These are phyloP conservation scores for Xerocomus nothofagi DNA, from an alignment of 1,284 basidiomycete genomes.

Conservation along the genomic window DNA sequence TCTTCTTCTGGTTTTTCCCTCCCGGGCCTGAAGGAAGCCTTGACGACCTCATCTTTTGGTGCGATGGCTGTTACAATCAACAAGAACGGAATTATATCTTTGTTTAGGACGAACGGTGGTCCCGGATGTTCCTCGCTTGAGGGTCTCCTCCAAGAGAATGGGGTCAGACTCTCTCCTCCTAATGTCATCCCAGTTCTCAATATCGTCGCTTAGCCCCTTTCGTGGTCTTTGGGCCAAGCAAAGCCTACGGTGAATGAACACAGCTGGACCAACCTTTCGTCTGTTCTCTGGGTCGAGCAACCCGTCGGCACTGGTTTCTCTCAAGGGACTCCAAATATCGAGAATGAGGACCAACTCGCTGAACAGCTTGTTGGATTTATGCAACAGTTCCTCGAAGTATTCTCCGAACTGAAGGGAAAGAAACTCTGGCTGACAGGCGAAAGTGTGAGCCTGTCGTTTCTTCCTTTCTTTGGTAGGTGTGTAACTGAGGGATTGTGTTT, in stretches of 20 bases:
- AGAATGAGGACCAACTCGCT: constrained; percentile 69
- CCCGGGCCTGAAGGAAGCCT: constrained; percentile 67
- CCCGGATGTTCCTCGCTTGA: constrained; percentile 73
- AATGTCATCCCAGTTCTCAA: background rate
- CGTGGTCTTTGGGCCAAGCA: constrained; percentile 66
- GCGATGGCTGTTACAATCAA: background rate
- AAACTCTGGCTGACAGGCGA: constrained; percentile 69
- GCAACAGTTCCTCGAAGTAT: constrained; percentile 73
- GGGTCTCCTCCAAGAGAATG: constrained; percentile 81
- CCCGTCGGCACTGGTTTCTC: constrained; percentile 84
- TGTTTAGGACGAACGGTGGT: constrained; percentile 47
- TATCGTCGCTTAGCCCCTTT: constrained; percentile 50
- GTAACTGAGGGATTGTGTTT: constrained; percentile 1
- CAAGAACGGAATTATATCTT: constrained; percentile 19
- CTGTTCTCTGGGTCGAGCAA: constrained; percentile 81
- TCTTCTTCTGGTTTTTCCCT: constrained; percentile 89
- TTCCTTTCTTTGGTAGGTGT: background rate
- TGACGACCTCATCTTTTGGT: constrained; percentile 78
- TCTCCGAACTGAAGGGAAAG: constrained; percentile 67
- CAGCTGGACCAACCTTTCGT: constrained; percentile 82
- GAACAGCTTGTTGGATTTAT: constrained; percentile 53
- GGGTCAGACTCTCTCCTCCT: constrained; percentile 46
- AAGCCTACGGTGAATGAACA: constrained; percentile 66
- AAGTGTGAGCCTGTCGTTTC: constrained; percentile 57
- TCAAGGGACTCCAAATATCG: constrained; percentile 66